Evolutionary conservation across 306 rosid genomes (phyloP), one percentile per base, ranked within the genome.

Genomic region (Gynostemma pentaphyllum): DNA sequence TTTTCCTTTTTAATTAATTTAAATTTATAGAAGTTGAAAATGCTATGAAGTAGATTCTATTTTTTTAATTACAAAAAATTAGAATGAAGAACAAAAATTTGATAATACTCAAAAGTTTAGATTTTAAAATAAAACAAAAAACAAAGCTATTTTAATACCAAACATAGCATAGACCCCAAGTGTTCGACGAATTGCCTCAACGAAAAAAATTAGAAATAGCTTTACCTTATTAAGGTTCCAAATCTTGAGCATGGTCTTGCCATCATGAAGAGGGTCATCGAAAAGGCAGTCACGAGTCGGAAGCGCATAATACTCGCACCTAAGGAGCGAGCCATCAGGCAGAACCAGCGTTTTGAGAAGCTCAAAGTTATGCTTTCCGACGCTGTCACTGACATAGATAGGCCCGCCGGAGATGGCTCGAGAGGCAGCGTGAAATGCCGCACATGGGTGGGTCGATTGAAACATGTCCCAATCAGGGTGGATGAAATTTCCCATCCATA

Each of bases 381-480:
- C 95, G 0, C 72, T 15, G 79, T 92, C 99, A 52, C 96, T 88
- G 0, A 92, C 77, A 62, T 92, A 92, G 30, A 92, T 86, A 0
- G 99, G 99, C 8, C 99, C 96, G 5, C 96, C 96, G 16, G 99
- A 88, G 29, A 92, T 92, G 62, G 99, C 96, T 44, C 99, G 67
- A 11, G 99, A 92, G 19, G 99, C 95, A 0, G 96, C 99, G 46
- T 92, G 99, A 66, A 92, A 92, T 7, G 87, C 82, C 7, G 96
- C 96, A 34, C 99, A 84, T 26, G 99, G 95, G 67, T 92, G 99
- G 19, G 96, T 88, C 0, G 96, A 86, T 48, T 92, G 99, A 63
- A 92, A 92, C 96, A 92, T 92, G 63, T 92, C 99, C 99, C 99
- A 92, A 14, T 92, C 99, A 1, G 99, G 96, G 67, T 86, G 95